These are phyloP conservation scores for Phoma sp. DNA, from an alignment of 2,329 filamentous ascomycete genomes.

Conservation along the genomic window DNA sequence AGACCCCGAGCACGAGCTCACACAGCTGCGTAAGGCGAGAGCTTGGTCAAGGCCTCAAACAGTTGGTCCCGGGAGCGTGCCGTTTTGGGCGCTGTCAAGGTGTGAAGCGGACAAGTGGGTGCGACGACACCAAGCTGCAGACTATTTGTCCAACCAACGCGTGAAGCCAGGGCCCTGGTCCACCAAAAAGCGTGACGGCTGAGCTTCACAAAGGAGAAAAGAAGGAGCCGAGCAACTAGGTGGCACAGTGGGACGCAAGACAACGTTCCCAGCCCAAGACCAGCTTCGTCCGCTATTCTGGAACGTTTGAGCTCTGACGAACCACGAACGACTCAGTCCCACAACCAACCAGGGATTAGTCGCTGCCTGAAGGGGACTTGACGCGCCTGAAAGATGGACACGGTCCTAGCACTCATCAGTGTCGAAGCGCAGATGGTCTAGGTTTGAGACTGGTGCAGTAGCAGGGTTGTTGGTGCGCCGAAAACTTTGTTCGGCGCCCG, in stretches of 20 bases:
- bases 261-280: slow-evolving; percentile 35
- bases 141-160: slow-evolving; percentile 38
- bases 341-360: slow-evolving; percentile 26
- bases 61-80: slow-evolving; percentile 47
- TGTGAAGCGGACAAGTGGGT: slow-evolving; percentile 46
- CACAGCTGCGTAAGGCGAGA: slow-evolving; percentile 44
- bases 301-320: slow-evolving; percentile 32
- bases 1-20: slow-evolving; percentile 43
- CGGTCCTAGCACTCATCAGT: slow-evolving; percentile 20
- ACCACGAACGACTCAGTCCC: slow-evolving; percentile 11
- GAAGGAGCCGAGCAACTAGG: slow-evolving; percentile 36
- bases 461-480: slow-evolving; percentile 43
- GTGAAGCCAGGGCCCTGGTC: slow-evolving; percentile 36
- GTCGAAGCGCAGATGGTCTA: slow-evolving; percentile 30
- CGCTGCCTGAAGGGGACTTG: slow-evolving; percentile 26
- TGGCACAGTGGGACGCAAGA: slow-evolving; percentile 32
- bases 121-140: slow-evolving; percentile 44
- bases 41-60: slow-evolving; percentile 49
- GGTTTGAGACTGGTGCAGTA: slow-evolving; percentile 48
- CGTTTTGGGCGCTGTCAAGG: slow-evolving; percentile 49
- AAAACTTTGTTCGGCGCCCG: slow-evolving; percentile 46
- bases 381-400: slow-evolving; percentile 39
- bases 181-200: slow-evolving; percentile 36
- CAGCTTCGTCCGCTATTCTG: slow-evolving; percentile 31
- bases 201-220: slow-evolving; percentile 31